These are phyloP conservation scores for Saturnispora halmiae DNA, from an alignment of 805 yeast genomes.

Conservation along the genomic window DNA sequence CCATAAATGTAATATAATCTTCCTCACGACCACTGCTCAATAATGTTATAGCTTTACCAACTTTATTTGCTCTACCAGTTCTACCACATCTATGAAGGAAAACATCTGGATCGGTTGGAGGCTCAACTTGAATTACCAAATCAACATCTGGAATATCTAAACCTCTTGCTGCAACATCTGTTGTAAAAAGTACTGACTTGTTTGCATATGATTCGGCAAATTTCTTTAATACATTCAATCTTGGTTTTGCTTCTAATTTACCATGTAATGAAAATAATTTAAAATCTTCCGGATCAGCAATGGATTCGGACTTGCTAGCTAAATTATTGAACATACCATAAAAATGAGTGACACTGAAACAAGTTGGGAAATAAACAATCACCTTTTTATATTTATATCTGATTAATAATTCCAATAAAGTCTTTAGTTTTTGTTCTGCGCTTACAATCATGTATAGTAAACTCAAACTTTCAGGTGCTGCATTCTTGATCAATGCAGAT, in stretches of 20 bases:
- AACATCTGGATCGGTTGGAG: constrained; percentile 88
- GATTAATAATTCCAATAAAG: constrained; percentile 43
- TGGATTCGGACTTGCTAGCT: constrained; percentile 20
- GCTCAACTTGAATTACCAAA: constrained; percentile 85
- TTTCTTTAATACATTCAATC: constrained; percentile 59
- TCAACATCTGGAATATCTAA: constrained; percentile 94
- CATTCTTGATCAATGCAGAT: constrained; percentile 21
- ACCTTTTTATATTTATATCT: constrained; percentile 60
- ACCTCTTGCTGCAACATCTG: constrained; percentile 98
- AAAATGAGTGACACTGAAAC: constrained; percentile 73
- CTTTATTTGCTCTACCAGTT: constrained; percentile 84
- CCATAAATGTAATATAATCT: constrained; percentile 72
- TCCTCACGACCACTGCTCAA: constrained; percentile 69
- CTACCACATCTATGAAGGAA: constrained; percentile 93
- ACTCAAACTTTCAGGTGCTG: constrained; percentile 54
- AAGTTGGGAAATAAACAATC: constrained; percentile 89
- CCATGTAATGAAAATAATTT: constrained; percentile 79
- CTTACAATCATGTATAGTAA: constrained; percentile 51
- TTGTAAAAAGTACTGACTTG: constrained; percentile 68
- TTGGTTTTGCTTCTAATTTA: constrained; percentile 69
- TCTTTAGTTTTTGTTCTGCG: constrained; percentile 54
- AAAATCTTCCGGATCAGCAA: constrained; percentile 13
- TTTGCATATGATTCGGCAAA: constrained; percentile 43
- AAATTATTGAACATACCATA: constrained; percentile 45
- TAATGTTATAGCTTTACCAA: constrained; percentile 72